These are phyloP conservation scores for Sporothrix brunneoviolacea DNA, from an alignment of 2,329 filamentous ascomycete species.

Conservation along the genomic window DNA sequence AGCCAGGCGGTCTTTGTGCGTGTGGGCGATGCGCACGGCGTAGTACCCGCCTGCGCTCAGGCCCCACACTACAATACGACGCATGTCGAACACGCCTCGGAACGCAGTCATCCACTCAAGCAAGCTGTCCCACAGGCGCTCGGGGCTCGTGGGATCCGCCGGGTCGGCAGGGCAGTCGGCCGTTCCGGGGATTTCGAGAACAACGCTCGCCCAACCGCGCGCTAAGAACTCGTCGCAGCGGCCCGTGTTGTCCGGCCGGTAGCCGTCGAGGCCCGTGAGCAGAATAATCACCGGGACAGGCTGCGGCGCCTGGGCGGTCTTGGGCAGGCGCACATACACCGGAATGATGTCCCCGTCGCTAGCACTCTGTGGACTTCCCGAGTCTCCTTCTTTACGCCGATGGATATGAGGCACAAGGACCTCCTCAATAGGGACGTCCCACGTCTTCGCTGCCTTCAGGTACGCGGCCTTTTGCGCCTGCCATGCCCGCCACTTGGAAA, in stretches of 20 bases:
- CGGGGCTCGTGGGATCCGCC: constrained; percentile 50
- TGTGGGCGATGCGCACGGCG: constrained; percentile 60
- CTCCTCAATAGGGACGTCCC: constrained; percentile 55
- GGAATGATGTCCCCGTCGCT: constrained; percentile 52
- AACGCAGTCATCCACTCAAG: constrained; percentile 51
- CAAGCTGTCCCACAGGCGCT: constrained; percentile 57
- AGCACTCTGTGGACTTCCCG: constrained; percentile 23
- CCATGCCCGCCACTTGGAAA: constrained; percentile 57
- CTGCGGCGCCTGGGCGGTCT: constrained; percentile 29
- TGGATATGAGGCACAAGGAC: constrained; percentile 54
- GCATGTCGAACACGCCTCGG: constrained; percentile 45
- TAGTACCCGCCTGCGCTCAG: constrained; percentile 63
- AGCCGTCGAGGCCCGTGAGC: constrained; percentile 57
- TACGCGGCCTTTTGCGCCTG: constrained; percentile 58
- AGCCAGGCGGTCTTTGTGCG: constrained; percentile 47
- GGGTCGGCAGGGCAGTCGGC: constrained; percentile 61
- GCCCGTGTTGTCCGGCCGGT: constrained; percentile 55
- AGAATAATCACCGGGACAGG: constrained; percentile 44
- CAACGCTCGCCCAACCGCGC: constrained; percentile 56
- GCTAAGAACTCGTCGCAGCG: constrained; percentile 55
- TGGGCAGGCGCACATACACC: constrained; percentile 58
- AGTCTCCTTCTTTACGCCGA: constrained; percentile 15
- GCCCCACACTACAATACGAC: constrained; percentile 55
- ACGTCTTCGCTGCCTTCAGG: constrained; percentile 47
- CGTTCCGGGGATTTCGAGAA: constrained; percentile 60